A percentile compares a stretch with the other conserved stretches of the same genome.
phyloP scores from a whole-genome alignment of 257 asterid species.

The Cordia subcordata region DNA sequence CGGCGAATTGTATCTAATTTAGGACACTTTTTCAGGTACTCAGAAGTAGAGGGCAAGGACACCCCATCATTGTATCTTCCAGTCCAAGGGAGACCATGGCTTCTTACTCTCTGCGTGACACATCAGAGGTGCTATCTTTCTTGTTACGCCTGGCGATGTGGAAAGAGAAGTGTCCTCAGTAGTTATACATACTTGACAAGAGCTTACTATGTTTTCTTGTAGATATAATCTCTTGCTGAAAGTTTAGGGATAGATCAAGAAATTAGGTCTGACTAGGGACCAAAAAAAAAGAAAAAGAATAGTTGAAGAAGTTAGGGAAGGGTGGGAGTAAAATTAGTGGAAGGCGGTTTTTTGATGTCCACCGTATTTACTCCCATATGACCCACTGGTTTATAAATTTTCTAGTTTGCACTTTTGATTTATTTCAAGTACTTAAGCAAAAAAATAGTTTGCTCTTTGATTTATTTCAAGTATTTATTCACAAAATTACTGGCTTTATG shows the following conservation, averaged over 20 bases:
- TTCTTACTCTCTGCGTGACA: slow-evolving; percentile 50
- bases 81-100: slow-evolving; percentile 60
- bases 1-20: no score
- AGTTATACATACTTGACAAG: slow-evolving; percentile 1
- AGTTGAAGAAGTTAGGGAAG: not conserved
- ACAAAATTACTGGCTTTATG: no score
- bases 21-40: slow-evolving; percentile 41
- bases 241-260: not conserved
- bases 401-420: no score
- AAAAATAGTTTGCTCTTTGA: no score
- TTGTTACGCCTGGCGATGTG: slow-evolving; percentile 44
- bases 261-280: no score
- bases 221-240: no score
- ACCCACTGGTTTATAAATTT: not conserved
- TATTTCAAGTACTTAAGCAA: no score
- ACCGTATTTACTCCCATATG: not conserved
- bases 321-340: not conserved
- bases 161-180: slow-evolving; percentile 23
- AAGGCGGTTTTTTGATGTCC: no score
- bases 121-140: slow-evolving; percentile 55
- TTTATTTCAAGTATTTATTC: no score
- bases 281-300: no score
- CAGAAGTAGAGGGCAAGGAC: slow-evolving; percentile 38
- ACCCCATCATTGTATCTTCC: slow-evolving; percentile 60
- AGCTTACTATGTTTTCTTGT: not conserved